Base-by-base conservation (phyloP, 1,139 yeast species). In the Yamadazyma oceani region DNA sequence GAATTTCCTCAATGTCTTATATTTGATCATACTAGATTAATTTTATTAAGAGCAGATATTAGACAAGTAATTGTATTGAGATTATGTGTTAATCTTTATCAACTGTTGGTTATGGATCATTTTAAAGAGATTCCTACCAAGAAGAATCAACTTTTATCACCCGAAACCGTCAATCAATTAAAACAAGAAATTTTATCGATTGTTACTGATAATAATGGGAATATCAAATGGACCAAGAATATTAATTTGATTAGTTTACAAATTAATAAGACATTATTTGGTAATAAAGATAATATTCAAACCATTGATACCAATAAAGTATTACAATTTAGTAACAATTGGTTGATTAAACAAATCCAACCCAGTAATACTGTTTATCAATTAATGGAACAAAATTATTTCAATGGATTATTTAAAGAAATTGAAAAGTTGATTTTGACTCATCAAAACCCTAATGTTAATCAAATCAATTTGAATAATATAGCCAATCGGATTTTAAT, bases 191-290 rank as follows among this genome's bases (percentile, higher is more conserved):
- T 88, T 31, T 64, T 85, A 44, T 85, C 92, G 21, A 85, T 88
- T 38, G 88, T 87, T 16, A 80, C 89, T 35, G 95, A 87, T 62
- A 86, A 84, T 42, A 84, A 82, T 54, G 96, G 96, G 3, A 86
- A 85, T 56, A 80, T 86, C 45, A 85, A 88, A 64, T 88, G 96
- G 96, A 87, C 96, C 1, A 79, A 87, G 54, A 87, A 88, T 57
- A 78, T 87, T 26, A 75, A 80, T 45, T 72, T 85, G 21, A 77
- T 88, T 45, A 78, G 92, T 5, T 72, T 88, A 42, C 95, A 87
- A 55, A 62, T 86, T 36, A 79, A 83, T 36, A 78, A 78, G 46
- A 68, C 64, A 36, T 64, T 63, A 8, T 19, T 19, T n/a, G 16
- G 8, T 19, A 19, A 29, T 6, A 21, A 29, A 15, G 46, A 35